Percentiles rank a stretch among this genome's conserved stretches.
Evolutionary conservation across 257 asterid genomes (phyloP).

Genomic region (Solanum etuberosum): DNA sequence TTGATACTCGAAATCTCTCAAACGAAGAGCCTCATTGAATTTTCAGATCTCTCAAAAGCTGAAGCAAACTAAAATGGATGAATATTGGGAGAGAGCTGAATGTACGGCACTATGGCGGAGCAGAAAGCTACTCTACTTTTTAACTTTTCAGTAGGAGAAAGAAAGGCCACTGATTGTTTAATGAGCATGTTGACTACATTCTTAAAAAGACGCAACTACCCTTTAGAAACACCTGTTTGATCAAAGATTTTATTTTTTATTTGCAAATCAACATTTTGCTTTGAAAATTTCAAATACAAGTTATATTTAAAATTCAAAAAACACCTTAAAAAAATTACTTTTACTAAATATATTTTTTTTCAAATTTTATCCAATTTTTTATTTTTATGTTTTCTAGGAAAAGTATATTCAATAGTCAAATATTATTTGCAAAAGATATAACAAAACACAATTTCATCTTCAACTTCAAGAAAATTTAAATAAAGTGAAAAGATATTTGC

Average conservation of each 20-base stretch:
- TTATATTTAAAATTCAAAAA: too few species aligned
- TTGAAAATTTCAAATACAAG: background rate
- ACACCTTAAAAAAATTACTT: too few species aligned
- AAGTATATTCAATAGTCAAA: too few species aligned
- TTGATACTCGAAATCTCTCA: background rate
- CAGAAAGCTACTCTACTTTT: background rate
- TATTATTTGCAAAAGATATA: too few species aligned
- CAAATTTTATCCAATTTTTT: too few species aligned
- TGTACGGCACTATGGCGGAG: background rate
- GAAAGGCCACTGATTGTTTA: background rate
- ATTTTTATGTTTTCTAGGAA: background rate
- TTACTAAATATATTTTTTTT: too few species aligned
- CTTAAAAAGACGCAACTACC: background rate
- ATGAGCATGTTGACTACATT: background rate
- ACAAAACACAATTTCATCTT: too few species aligned
- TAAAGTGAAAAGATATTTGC: background rate
- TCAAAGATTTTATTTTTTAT: too few species aligned
- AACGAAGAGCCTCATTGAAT: background rate
- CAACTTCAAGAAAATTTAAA: background rate
- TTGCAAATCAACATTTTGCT: background rate
- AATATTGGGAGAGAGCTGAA: background rate
- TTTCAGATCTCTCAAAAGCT: background rate
- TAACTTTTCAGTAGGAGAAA: background rate
- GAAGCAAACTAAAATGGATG: background rate
- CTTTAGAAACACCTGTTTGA: background rate